These are phyloP conservation scores for Leccinellum rugosiceps DNA, from an alignment of 768 basidiomycete species.

Conservation along the genomic window DNA sequence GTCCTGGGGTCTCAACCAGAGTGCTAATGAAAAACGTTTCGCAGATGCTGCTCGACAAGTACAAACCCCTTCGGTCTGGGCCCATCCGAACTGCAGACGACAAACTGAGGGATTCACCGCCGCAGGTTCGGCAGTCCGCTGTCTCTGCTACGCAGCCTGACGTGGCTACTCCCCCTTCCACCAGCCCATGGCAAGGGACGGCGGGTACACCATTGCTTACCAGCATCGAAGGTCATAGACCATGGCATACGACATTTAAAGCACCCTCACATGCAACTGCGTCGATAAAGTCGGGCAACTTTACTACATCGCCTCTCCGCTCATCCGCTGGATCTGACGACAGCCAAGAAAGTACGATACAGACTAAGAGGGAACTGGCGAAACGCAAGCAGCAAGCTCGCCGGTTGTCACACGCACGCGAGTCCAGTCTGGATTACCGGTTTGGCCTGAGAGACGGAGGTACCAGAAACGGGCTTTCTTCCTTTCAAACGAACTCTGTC, in stretches of 20 bases:
- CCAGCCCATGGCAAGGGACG: slow-evolving; percentile 6
- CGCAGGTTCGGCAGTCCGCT: slow-evolving; percentile 31
- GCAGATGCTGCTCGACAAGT: slow-evolving; percentile 84
- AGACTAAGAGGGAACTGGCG: slow-evolving; percentile 46
- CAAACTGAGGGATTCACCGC: slow-evolving; percentile 53
- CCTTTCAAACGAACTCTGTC: slow-evolving; percentile 49
- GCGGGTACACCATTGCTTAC: slow-evolving; percentile 52
- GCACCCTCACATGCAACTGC: slow-evolving; percentile 52
- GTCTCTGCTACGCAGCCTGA: not conserved
- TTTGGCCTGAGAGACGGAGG: slow-evolving; percentile 47
- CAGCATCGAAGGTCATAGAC: slow-evolving; percentile 52
- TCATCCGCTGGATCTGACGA: slow-evolving; percentile 12
- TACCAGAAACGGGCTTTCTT: not conserved
- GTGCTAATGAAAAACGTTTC: slow-evolving; percentile 60
- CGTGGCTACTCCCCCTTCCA: not conserved
- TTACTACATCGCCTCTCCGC: slow-evolving; percentile 31
- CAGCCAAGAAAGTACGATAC: slow-evolving; percentile 39
- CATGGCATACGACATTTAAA: slow-evolving; percentile 70
- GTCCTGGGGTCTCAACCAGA: slow-evolving; percentile 14
- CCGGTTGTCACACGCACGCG: slow-evolving; percentile 59
- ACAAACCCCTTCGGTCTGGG: slow-evolving; percentile 74
- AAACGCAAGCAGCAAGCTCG: slow-evolving; percentile 53
- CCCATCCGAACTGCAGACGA: slow-evolving; percentile 60
- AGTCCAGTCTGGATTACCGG: slow-evolving; percentile 74
- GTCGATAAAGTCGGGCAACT: slow-evolving; percentile 51